Evolutionary conservation across 2,329 filamentous ascomycete genomes (phyloP), one percentile per base, ranked within the genome.

Genomic region (Paracoccidioides brasiliensis): DNA sequence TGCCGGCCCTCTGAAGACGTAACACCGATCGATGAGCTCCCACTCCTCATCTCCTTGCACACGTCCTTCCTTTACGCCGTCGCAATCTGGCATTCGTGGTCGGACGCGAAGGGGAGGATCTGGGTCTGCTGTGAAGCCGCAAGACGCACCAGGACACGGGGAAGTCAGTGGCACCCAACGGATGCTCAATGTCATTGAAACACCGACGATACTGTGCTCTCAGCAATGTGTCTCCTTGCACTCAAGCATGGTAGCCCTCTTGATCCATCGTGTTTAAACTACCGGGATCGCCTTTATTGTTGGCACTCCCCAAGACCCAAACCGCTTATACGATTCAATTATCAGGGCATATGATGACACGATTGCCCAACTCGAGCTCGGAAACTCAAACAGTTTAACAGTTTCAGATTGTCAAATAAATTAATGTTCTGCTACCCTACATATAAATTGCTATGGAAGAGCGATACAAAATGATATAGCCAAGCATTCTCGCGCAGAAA

Each of bases 131-230:
- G 28, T 3, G 14, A 53, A 30, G 28, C n/a, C 43, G 2, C 5
- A 8, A 40, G 53, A 5, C 4, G 12, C 35, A 9, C 9, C 10
- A 32, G 35, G 45, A 30, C 30, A 14, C 3, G 5, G 14, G 9
- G 12, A 37, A n/a, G 12, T 35, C 32, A 38, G 46, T 51, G 38
- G 30, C 5, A 37, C 48, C 12, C 38, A n/a, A 4, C 4, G 9
- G 49, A 42, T 9, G 7, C 28, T 40, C n/a, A 50, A 50, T 35
- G 41, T 28, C 7, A 28, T 8, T 15, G 37, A 14, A 35, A 2
- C 33, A 45, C 32, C 52, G 5, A n/a, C 40, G 15, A 22, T 58
- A 58, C 38, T 58, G 56, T 58, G 56, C 52, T 49, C 56, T 37
- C 43, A 53, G 44, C 3, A 54, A 50, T 58, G 54, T 32, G 22